phyloP scores from a whole-genome alignment of 2,329 filamentous ascomycete genomes.

The Colletotrichum horii region DNA sequence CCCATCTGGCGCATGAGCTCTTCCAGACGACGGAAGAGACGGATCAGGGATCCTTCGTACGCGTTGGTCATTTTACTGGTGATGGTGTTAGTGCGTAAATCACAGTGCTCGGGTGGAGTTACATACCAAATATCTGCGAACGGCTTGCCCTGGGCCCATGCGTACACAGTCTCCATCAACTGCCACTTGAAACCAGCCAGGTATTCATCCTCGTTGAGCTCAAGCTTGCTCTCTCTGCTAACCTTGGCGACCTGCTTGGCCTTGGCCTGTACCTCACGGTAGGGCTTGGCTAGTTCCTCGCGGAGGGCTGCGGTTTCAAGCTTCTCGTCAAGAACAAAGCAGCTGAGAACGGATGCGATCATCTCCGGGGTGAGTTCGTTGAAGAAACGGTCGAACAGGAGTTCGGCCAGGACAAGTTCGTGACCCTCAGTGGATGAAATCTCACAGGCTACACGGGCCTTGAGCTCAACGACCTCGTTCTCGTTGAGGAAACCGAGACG shows the following conservation, averaged over 20 bases:
- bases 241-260: constrained; percentile 91
- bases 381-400: constrained; percentile 97
- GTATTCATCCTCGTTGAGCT: constrained; percentile 95
- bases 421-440: constrained; percentile 92
- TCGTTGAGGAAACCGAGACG: constrained; percentile 97
- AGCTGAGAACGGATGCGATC: constrained; percentile 84
- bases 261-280: constrained; percentile 84
- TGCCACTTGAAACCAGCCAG: constrained; percentile 89
- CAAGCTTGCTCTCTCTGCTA: constrained; percentile 90
- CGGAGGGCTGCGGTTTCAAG: constrained; percentile 77
- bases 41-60: constrained; percentile 95
- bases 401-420: constrained; percentile 88
- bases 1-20: constrained; percentile 95
- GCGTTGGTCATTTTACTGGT: constrained; percentile 97
- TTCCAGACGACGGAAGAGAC: constrained; percentile 92
- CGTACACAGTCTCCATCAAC: constrained; percentile 94
- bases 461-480: constrained; percentile 92
- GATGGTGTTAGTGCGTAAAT: neutral
- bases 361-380: constrained; percentile 91
- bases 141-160: constrained; percentile 88
- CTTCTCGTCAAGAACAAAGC: constrained; percentile 98
- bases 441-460: constrained; percentile 96
- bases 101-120: neutral
- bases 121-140: constrained; percentile 96
- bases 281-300: constrained; percentile 87